A percentile compares a stretch with the other conserved stretches of the same genome.
These are phyloP conservation scores for Triglochin maritima DNA, from an alignment of 106 monocot species.

Conservation along the genomic window DNA sequence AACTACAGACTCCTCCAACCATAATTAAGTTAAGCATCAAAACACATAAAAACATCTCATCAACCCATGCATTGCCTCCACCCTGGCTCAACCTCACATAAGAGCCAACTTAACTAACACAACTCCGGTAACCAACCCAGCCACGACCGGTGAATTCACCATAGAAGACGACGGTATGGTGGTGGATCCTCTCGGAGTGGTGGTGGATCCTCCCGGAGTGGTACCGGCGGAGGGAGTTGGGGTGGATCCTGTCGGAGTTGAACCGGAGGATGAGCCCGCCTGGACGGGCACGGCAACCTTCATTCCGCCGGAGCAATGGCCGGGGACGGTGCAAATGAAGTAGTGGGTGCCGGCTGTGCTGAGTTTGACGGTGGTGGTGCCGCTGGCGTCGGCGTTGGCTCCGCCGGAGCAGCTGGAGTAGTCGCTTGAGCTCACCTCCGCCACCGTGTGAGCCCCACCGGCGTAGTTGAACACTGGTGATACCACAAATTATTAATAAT, in stretches of 20 bases:
- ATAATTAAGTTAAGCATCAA: too few species aligned
- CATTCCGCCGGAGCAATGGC: conserved; percentile 43
- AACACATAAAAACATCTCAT: too few species aligned
- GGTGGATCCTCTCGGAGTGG: too few species aligned
- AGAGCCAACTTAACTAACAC: too few species aligned
- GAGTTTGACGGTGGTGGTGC: conserved; percentile 24
- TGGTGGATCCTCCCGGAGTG: background rate
- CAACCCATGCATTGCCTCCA: too few species aligned
- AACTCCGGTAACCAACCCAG: too few species aligned
- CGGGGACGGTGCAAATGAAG: conserved; percentile 35
- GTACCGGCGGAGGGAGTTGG: background rate
- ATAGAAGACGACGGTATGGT: too few species aligned
- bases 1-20: too few species aligned
- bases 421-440: conserved; percentile 20
- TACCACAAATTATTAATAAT: too few species aligned
- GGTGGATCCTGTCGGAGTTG: background rate
- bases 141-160: too few species aligned
- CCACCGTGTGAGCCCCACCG: conserved; percentile 23
- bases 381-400: conserved; percentile 20
- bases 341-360: conserved; percentile 31
- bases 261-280: background rate
- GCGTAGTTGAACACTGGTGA: conserved; percentile 36
- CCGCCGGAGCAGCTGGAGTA: conserved; percentile 27
- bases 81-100: too few species aligned
- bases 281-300: conserved; percentile 31